A percentile compares a stretch with the other conserved stretches of the same genome.
These are phyloP conservation scores for Puccinia horiana DNA, from an alignment of 1,284 basidiomycete species.

Conservation along the genomic window DNA sequence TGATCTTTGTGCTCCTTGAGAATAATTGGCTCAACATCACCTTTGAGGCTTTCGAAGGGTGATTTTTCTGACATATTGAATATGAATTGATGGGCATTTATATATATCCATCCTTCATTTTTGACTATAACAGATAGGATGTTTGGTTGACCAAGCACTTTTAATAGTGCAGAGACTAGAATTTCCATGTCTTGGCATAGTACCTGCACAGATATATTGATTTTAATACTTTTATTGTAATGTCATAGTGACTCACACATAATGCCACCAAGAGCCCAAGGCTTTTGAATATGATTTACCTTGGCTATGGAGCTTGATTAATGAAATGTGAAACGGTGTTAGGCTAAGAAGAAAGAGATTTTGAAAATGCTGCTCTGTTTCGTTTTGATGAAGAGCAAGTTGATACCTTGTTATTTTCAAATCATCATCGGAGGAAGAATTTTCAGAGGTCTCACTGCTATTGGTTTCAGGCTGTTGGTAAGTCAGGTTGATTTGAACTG, in stretches of 20 bases:
- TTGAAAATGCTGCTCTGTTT: no score
- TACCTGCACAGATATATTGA: no score
- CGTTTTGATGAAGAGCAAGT: no score
- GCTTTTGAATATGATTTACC: no score
- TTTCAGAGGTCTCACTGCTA: neutral
- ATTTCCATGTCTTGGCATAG: neutral
- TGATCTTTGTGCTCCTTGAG: neutral
- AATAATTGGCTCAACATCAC: neutral
- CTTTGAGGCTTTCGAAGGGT: no score
- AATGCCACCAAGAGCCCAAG: no score
- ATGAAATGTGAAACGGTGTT: no score
- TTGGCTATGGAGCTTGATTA: no score
- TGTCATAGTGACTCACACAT: no score
- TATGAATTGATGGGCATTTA: neutral
- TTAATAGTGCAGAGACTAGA: neutral
- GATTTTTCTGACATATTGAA: no score
- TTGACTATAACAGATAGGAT: neutral
- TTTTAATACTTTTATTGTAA: no score
- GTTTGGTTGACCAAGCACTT: neutral
- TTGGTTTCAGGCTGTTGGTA: constrained; percentile 9
- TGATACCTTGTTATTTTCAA: neutral
- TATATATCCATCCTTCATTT: neutral
- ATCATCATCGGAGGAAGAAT: neutral
- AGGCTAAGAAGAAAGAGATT: no score
- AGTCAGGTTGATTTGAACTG: neutral